Percentiles rank a stretch among this genome's conserved stretches.
Conservation (phyloP, 139 green algal genomes). For the Dunaliella sp. region DNA sequence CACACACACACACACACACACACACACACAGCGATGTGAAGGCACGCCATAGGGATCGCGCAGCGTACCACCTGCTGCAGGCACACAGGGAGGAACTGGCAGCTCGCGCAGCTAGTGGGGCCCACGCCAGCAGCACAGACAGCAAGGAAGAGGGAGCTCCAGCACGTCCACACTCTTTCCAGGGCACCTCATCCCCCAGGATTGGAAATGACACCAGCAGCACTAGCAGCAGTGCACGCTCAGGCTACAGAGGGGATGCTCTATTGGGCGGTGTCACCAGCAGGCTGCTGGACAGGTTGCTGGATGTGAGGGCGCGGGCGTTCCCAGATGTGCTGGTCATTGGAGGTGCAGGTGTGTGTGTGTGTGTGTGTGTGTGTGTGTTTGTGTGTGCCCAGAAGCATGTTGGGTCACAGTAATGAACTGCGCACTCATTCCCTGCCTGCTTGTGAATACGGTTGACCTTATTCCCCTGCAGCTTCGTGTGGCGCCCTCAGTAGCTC, state of each 20-base stretch:
- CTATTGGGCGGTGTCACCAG: slow-evolving; percentile 63
- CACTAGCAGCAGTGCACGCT: not conserved
- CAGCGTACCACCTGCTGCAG: slow-evolving; percentile 33
- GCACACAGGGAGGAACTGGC: not conserved
- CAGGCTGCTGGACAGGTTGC: slow-evolving; percentile 74
- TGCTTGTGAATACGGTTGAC: too few relatives aligned
- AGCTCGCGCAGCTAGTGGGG: too few relatives aligned
- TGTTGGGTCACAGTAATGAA: too few relatives aligned
- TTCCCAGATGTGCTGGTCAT: slow-evolving; percentile 68
- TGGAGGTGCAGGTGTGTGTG: slow-evolving; percentile 55
- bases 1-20: not conserved
- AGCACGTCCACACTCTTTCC: not conserved
- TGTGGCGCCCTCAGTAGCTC: too few relatives aligned
- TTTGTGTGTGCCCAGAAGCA: not conserved
- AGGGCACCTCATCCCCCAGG: not conserved
- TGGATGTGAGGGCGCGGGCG: slow-evolving; percentile 63
- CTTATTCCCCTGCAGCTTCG: too few relatives aligned
- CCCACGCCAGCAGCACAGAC: too few relatives aligned
- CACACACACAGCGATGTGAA: slow-evolving; percentile 52
- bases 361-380: not conserved
- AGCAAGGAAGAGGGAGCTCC: too few relatives aligned
- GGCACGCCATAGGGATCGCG: slow-evolving; percentile 58
- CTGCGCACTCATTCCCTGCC: too few relatives aligned
- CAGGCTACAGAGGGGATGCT: slow-evolving; percentile 19
- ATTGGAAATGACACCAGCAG: not conserved